Percentiles rank a stretch among this genome's conserved stretches.
phyloP scores from a whole-genome alignment of 108 stramenopile species.

The Cyclotella sp. region DNA sequence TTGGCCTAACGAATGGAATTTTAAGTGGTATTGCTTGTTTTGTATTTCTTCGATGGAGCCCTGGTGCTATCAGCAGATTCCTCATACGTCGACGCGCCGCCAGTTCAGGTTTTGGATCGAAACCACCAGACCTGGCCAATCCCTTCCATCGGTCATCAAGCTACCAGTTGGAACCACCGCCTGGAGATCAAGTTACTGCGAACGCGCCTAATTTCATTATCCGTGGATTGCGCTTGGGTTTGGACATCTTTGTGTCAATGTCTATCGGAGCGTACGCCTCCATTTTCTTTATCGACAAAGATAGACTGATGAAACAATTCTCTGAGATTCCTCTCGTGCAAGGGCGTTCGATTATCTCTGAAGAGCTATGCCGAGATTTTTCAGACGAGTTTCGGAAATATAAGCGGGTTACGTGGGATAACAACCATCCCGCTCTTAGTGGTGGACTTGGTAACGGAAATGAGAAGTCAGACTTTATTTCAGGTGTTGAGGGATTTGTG shows the following conservation, averaged over 20 bases:
- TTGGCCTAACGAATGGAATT: slow-evolving; percentile 39
- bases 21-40: slow-evolving; percentile 33
- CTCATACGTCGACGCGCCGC: slow-evolving; percentile 31
- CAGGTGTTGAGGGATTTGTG: slow-evolving; percentile 43
- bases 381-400: slow-evolving; percentile 37
- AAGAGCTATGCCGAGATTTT: slow-evolving; percentile 46
- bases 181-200: slow-evolving; percentile 2
- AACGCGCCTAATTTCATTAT: slow-evolving; percentile 29
- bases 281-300: slow-evolving; percentile 37
- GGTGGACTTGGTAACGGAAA: slow-evolving; percentile 7
- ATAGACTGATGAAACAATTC: slow-evolving; percentile 37
- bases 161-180: slow-evolving; percentile 43
- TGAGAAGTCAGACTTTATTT: slow-evolving; percentile 17
- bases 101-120: neutral
- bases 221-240: slow-evolving; percentile 28
- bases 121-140: slow-evolving; percentile 8
- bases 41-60: slow-evolving; percentile 37
- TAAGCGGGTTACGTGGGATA: slow-evolving; percentile 36
- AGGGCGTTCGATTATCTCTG: slow-evolving; percentile 47
- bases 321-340: slow-evolving; percentile 41
- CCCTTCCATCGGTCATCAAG: slow-evolving; percentile 33
- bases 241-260: slow-evolving; percentile 48
- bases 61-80: slow-evolving; percentile 30
- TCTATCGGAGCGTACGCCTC: slow-evolving; percentile 48
- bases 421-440: slow-evolving; percentile 41